A percentile compares a stretch with the other conserved stretches of the same genome.
Evolutionary conservation across 2,329 filamentous ascomycete species (phyloP).

Genomic region (Phaeophleospora eucalypticola): DNA sequence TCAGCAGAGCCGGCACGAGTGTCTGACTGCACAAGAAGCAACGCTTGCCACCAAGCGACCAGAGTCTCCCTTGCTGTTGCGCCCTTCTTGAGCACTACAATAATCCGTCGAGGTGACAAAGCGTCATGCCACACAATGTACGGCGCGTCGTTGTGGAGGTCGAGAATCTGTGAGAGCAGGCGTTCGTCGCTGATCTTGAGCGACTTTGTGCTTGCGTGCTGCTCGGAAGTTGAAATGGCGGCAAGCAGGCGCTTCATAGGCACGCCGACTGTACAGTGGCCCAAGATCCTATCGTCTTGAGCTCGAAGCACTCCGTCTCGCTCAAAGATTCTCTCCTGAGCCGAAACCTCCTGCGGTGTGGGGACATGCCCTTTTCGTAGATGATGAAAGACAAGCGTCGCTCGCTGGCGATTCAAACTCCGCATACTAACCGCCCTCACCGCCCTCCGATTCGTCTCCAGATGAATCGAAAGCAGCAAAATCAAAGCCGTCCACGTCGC

Average conservation of each 20-base stretch:
- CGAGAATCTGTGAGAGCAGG: constrained; percentile 45
- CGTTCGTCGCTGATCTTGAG: constrained; percentile 5
- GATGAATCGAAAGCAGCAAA: constrained; percentile 67
- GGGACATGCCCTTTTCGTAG: constrained; percentile 47
- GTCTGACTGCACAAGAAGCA: constrained; percentile 28
- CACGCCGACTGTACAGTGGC: constrained; percentile 52
- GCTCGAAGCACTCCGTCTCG: constrained; percentile 63
- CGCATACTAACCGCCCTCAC: constrained; percentile 80
- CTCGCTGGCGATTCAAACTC: constrained; percentile 79
- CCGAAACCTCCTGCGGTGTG: constrained; percentile 62
- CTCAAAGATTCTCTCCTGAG: constrained; percentile 56
- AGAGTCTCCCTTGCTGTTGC: constrained; percentile 50
- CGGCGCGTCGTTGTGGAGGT: constrained; percentile 40
- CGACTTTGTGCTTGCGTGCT: constrained; percentile 7
- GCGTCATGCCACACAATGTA: constrained; percentile 59
- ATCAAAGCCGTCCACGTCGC: constrained; percentile 73
- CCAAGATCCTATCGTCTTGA: constrained; percentile 44
- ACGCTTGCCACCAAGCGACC: constrained; percentile 60
- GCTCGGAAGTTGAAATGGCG: constrained; percentile 12
- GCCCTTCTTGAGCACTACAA: constrained; percentile 62
- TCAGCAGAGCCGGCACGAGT: neutral
- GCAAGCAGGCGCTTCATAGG: constrained; percentile 24
- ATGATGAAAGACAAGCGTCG: constrained; percentile 69
- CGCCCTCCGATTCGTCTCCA: constrained; percentile 80
- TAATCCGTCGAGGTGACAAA: constrained; percentile 31